Evolutionary conservation across 768 basidiomycete species (phyloP), one percentile per base, ranked within the genome.

Genomic region (Podaxis carcinomalis): DNA sequence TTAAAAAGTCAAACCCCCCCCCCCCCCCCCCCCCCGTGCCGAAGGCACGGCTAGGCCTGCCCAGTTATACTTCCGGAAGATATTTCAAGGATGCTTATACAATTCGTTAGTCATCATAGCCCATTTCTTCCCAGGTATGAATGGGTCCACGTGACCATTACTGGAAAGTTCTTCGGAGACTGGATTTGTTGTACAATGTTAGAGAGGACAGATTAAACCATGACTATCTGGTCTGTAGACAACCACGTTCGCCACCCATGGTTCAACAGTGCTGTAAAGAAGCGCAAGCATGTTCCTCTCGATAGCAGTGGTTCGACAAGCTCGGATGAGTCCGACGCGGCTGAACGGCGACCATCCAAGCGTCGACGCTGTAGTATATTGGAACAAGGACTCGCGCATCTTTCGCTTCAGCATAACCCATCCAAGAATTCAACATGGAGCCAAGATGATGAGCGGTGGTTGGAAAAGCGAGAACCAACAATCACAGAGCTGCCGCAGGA

Each of bases 381-480:
- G 3, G 87, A 89, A 71, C 74, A 74, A 54, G 84, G 83, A 1
- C 72, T 89, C 51, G 84, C 86, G 19, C 77, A 82, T 64, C 77
- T 89, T 47, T 73, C 73, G 19, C 66, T 80, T 64, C 46, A 58
- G 67, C 53, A 36, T 70, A 2, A 58, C 55, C 4, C 56, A 59
- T 19, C 28, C 46, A 59, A 13, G 5, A n/a, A n/a, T 37, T 62
- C 65, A 56, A 56, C 63, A 44, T 28, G 55, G 52, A 49, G 59
- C 56, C 59, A 23, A 28, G 44, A 63, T 7, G 40, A 56, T 27
- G 62, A 28, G 44, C 32, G 9, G 32, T 32, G 32, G n/a, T 46
- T n/a, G 25, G 46, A 56, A 61, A 47, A 14, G 32, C 25, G 14
- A 36, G 27, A 25, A 27, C 37, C 32, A 23, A 21, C 28, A 39